Evolutionary conservation across 371 early-diverging fungal species (phyloP), one percentile per base, ranked within the genome.

Genomic region (Saksenaea oblongispora): DNA sequence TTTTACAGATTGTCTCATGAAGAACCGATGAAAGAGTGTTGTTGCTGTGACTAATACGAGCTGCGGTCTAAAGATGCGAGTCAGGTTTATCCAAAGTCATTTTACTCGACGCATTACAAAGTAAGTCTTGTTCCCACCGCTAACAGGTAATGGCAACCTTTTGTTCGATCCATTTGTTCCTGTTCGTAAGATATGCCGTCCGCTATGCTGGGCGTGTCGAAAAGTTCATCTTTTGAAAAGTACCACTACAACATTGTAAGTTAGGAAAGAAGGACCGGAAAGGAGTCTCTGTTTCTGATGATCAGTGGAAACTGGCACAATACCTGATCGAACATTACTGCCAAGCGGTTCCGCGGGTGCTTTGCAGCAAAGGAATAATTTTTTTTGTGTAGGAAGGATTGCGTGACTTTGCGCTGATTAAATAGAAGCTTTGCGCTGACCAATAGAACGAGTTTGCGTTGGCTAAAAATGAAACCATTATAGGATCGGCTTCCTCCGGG

Each of bases 21-120:
- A 93, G 63, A 92, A 93, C 17, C 93, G 87, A 62, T 93, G 93
- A 62, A 93, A 89, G 65, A 86, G 86, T 3, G 89, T 84, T 27
- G 84, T 80, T 2, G 92, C 93, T 0, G 90, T 89, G 22, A 89
- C 86, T 28, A 90, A 73, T 5, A 86, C 88, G 24, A 85, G 61
- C 59, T 89, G 90, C 17, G 93, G 85, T 28, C 87, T 86, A 68
- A 27, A 18, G 26, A 59, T 18, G 18, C 42, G 42, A 17, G 18
- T n/a, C 42, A 17, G 42, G 42, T 41, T 41, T n/a, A n/a, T 27
- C 34, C 11, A 44, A 8, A 41, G 27, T 15, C 24, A 54, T 17
- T 41, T 17, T 14, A 17, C 18, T 41, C 5, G 42, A 53, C 10
- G 64, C 74, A 62, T 62, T 75, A 87, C 89, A 90, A 69, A 42